Percentiles rank a stretch among this genome's conserved stretches.
Conservation (phyloP, 306 rosid species). For the Quercus suber region DNA sequence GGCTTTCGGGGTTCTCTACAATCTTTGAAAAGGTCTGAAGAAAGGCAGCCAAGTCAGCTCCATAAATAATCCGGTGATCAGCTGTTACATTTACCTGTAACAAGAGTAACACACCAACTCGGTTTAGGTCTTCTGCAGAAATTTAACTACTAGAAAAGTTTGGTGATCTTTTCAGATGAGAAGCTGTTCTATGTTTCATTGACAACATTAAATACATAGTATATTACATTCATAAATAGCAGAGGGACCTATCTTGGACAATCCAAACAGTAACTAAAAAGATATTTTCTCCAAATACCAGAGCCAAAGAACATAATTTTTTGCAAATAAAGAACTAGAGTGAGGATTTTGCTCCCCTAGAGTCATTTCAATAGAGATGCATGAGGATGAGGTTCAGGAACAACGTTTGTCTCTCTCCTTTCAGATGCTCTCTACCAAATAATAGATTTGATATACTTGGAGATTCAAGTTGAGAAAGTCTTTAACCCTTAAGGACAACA, state of each 20-base stretch:
- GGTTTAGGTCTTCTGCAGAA: not conserved
- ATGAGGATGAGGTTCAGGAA: not conserved
- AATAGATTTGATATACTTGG: not conserved
- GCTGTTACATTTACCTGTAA: conserved; percentile 91
- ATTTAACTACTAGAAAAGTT: not conserved
- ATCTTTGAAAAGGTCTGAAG: conserved; percentile 78
- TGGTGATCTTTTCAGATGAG: not conserved
- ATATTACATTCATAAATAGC: not conserved
- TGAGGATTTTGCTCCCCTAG: not conserved
- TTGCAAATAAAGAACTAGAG: not conserved
- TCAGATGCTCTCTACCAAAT: not conserved
- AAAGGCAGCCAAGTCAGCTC: conserved; percentile 92
- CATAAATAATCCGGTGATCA: conserved; percentile 85
- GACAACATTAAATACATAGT: not conserved
- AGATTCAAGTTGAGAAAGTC: not conserved
- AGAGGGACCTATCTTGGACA: not conserved
- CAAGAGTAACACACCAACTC: conserved; percentile 19
- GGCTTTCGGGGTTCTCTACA: conserved; percentile 76
- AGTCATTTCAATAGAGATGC: not conserved
- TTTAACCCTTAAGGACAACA: not conserved
- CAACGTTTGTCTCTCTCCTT: not conserved
- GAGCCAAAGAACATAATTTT: not conserved
- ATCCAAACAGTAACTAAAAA: not conserved
- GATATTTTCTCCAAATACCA: not conserved
- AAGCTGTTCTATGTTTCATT: not conserved